These are phyloP conservation scores for Ogataea neopini DNA, from an alignment of 805 yeast species.

Conservation along the genomic window DNA sequence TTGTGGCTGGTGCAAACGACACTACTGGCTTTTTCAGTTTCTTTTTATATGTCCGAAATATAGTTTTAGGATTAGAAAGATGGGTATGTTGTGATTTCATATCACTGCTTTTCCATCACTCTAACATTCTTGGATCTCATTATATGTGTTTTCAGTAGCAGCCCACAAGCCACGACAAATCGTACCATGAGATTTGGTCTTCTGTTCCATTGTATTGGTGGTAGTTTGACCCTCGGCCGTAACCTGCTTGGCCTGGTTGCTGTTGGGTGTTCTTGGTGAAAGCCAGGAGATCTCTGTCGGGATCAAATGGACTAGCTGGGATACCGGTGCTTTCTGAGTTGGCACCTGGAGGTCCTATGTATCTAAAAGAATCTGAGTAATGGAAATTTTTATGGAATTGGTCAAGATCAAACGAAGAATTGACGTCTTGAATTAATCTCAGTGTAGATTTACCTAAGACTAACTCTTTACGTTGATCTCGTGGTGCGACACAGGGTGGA, in stretches of 20 bases:
- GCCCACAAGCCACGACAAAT: conserved; percentile 18
- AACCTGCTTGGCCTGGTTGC: background rate
- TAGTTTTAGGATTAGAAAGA: conserved; percentile 16
- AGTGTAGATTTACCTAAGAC: conserved; percentile 18
- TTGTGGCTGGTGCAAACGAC: conserved; percentile 4
- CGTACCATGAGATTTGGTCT: conserved; percentile 14
- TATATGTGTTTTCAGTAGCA: conserved; percentile 15
- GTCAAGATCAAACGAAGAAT: conserved; percentile 18
- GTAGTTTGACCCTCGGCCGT: background rate
- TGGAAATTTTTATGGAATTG: conserved; percentile 16
- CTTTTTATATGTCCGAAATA: conserved; percentile 22
- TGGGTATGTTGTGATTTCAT: conserved; percentile 3
- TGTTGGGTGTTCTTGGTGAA: conserved; percentile 8
- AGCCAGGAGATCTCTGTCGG: conserved; percentile 18
- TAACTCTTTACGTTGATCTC: conserved; percentile 7
- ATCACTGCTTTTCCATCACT: conserved; percentile 3
- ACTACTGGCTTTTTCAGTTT: conserved; percentile 10
- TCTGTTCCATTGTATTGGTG: conserved; percentile 2
- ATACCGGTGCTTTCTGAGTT: background rate
- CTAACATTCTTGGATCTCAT: conserved; percentile 2
- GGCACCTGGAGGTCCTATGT: conserved; percentile 8
- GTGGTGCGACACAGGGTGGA: background rate
- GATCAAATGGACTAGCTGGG: conserved; percentile 19
- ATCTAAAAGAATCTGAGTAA: conserved; percentile 22
- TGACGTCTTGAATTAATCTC: conserved; percentile 19